Evolutionary conservation across 257 asterid genomes (phyloP), one percentile per base, ranked within the genome.

Genomic region (Primulina eburnea): DNA sequence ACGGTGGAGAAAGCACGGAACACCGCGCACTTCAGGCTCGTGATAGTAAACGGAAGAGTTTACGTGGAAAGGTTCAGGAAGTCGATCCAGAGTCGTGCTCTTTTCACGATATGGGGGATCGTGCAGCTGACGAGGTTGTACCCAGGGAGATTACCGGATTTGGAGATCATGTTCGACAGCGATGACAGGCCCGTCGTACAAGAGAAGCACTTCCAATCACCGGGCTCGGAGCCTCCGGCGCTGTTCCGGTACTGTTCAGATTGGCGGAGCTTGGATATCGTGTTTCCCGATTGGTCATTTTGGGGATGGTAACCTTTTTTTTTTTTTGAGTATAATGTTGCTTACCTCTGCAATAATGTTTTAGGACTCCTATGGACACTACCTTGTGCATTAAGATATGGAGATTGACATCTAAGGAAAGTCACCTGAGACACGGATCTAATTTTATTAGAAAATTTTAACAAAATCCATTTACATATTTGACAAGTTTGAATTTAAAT

Each of bases 211-310:
- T 84, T 79, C 78, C 82, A 72, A 50, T 47, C 74, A 68, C 83
- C 79, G 6, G 81, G 76, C 20, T 67, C 90, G 7, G 71, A 65
- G 0, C 32, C 61, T 12, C 84, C 95, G 60, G 87, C 95, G 67
- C 70, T 92, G 76, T 90, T 92, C 65, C 86, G 96, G 29, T 92
- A 92, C 76, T 92, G 96, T 28, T 90, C 98, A 7, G 90, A 90
- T 68, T 76, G 79, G 83, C 56, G 30, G 61, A 87, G 86, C 87
- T 65, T 87, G 85, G 98, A 92, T n/a, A 92, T 92, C 70, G 96
- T 88, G 69, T 92, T 92, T 75, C 98, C 98, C 0, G 97, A 90
- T 64, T 90, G 96, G 96, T 81, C 97, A 6, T 92, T 88, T 30
- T 92, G 98, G 98, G 98, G 98, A 67, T 90, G 98, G 98, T 92